These are phyloP conservation scores for Erodium maritimum DNA, from an alignment of 345 rosid species.

Conservation along the genomic window DNA sequence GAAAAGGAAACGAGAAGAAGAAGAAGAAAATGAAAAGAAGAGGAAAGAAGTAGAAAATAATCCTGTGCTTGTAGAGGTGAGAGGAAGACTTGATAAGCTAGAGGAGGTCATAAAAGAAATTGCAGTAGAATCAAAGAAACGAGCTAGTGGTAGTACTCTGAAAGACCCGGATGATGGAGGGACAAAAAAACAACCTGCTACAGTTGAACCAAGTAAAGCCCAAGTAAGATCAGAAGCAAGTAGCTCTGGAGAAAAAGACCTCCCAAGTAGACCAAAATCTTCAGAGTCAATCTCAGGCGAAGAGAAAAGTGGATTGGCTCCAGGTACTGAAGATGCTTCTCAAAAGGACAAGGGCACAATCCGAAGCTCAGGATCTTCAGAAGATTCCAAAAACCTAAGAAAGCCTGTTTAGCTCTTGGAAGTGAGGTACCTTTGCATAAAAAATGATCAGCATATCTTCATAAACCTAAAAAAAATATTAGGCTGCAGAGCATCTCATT, in stretches of 20 bases:
- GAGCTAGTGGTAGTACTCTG: constrained; percentile 15
- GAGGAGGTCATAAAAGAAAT: constrained; percentile 64
- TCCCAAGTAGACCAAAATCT: background rate
- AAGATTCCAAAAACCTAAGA: background rate
- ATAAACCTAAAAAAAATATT: no score
- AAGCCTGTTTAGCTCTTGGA: constrained; percentile 3
- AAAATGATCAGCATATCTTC: no score
- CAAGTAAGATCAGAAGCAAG: constrained; percentile 10
- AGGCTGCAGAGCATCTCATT: no score
- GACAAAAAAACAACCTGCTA: constrained; percentile 14
- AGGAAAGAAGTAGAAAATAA: constrained; percentile 2
- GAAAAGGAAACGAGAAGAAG: constrained; percentile 27
- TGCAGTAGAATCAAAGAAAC: constrained; percentile 45
- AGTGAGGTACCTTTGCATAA: background rate
- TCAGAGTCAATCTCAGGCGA: background rate
- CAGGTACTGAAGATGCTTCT: background rate
- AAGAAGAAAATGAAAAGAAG: constrained; percentile 43
- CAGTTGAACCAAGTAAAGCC: background rate
- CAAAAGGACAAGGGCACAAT: background rate
- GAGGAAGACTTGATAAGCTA: constrained; percentile 52
- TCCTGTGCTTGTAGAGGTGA: constrained; percentile 34
- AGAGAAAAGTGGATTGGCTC: no score
- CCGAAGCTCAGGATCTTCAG: background rate
- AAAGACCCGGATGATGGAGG: constrained; percentile 24
- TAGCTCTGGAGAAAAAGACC: constrained; percentile 6